Conservation (phyloP, 2,329 filamentous ascomycete species). For the Diaporthe sp. region DNA sequence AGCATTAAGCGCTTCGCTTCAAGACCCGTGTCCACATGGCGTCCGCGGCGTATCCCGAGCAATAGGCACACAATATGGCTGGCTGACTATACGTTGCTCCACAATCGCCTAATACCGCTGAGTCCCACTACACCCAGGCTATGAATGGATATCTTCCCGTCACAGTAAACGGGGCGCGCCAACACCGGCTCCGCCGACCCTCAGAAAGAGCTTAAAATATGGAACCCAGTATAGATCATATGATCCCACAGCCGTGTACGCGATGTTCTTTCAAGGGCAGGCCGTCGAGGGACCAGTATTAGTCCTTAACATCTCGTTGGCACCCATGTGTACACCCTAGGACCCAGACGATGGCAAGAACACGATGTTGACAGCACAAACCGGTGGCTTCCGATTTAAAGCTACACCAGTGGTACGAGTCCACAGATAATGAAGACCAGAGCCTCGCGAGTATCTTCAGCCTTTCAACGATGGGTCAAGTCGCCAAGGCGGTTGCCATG, state of each 20-base stretch:
- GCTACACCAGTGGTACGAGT: not conserved
- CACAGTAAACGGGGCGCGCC: not conserved
- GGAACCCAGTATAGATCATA: not conserved
- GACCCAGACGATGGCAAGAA: not conserved
- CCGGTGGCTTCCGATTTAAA: not conserved
- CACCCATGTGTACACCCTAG: not conserved
- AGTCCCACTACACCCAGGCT: not conserved
- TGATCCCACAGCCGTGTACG: not conserved
- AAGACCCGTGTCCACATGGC: not conserved
- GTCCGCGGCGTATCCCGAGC: not conserved
- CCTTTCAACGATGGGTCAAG: not conserved
- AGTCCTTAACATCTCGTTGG: not conserved
- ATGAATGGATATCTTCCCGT: not conserved
- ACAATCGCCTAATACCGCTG: not conserved
- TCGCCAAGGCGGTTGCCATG: not conserved
- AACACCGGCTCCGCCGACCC: conserved; percentile 25
- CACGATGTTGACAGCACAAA: not conserved
- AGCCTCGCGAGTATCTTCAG: not conserved
- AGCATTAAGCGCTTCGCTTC: conserved; percentile 1
- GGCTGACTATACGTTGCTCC: not conserved
- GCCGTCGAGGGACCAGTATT: not conserved
- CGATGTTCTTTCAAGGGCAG: not conserved
- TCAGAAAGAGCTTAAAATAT: conserved; percentile 28
- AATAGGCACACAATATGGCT: not conserved
- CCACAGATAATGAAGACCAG: not conserved